Conservation (phyloP, 2,329 filamentous ascomycete species). For the Nemania serpens region DNA sequence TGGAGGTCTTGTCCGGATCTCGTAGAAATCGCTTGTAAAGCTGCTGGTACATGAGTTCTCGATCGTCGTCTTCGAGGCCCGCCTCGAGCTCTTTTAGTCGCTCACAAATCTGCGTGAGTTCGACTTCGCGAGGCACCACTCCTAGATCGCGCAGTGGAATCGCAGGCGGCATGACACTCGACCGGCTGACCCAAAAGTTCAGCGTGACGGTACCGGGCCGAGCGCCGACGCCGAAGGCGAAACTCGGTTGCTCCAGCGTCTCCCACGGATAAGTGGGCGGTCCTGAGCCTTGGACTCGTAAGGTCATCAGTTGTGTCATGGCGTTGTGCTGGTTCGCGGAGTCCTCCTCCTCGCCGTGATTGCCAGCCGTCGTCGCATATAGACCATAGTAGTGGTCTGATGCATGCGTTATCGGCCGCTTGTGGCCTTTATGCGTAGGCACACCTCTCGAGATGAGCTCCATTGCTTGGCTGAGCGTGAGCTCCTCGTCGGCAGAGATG, state of each 20-base stretch:
- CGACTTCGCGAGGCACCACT: slow-evolving; percentile 63
- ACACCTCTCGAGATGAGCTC: slow-evolving; percentile 63
- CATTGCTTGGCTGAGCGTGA: slow-evolving; percentile 59
- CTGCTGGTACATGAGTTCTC: slow-evolving; percentile 60
- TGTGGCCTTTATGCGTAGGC: slow-evolving; percentile 60
- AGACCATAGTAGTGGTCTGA: slow-evolving; percentile 61
- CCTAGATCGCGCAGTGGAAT: slow-evolving; percentile 64
- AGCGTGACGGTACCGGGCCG: slow-evolving; percentile 73
- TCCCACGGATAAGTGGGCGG: slow-evolving; percentile 63
- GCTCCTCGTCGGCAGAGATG: slow-evolving; percentile 53
- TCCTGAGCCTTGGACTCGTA: slow-evolving; percentile 51
- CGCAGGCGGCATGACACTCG: slow-evolving; percentile 59
- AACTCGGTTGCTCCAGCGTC: slow-evolving; percentile 75
- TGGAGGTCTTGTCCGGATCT: slow-evolving; percentile 66
- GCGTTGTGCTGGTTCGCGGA: slow-evolving; percentile 55
- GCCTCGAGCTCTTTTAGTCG: slow-evolving; percentile 63
- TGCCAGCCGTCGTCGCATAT: slow-evolving; percentile 57
- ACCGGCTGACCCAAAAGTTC: slow-evolving; percentile 68
- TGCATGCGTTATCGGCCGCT: slow-evolving; percentile 57
- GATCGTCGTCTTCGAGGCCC: slow-evolving; percentile 52
- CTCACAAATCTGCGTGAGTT: slow-evolving; percentile 60
- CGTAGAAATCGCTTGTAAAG: slow-evolving; percentile 71
- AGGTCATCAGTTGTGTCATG: slow-evolving; percentile 64
- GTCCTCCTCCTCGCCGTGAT: slow-evolving; percentile 47
- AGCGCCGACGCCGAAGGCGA: slow-evolving; percentile 68